phyloP scores from a whole-genome alignment of 192 early-diverging fungal species.

The Helicostylum pulchrum region DNA sequence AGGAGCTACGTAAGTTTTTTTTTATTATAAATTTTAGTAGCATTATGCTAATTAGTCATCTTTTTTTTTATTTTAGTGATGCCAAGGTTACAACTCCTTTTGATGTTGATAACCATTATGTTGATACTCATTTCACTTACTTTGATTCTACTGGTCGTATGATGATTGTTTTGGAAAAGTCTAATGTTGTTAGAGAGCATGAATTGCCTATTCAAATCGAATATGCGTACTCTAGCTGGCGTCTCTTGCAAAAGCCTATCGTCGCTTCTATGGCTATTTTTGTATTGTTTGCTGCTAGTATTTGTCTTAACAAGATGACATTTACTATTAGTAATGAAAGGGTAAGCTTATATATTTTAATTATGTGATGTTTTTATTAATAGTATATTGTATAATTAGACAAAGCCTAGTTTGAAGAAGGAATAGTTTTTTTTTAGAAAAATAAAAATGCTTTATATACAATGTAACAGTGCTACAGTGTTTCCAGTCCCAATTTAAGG shows the following conservation, averaged over 20 bases:
- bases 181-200: conserved; percentile 75
- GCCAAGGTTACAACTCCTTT: conserved; percentile 64
- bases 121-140: conserved; percentile 67
- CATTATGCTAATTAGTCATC: not conserved
- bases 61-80: conserved; percentile 55
- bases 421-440: not conserved
- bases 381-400: not conserved
- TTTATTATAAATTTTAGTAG: not conserved
- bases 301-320: conserved; percentile 51
- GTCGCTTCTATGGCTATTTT: conserved; percentile 50
- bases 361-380: conserved; percentile 12
- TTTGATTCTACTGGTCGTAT: conserved; percentile 92
- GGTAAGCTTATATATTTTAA: conserved; percentile 27
- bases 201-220: conserved; percentile 37
- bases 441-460: conserved; percentile 12
- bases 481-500: too few relatives aligned
- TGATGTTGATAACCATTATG: conserved; percentile 48
- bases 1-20: conserved; percentile 67
- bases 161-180: conserved; percentile 63
- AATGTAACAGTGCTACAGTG: too few relatives aligned
- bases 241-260: conserved; percentile 63
- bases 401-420: conserved; percentile 1
- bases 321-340: conserved; percentile 48
- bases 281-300: conserved; percentile 53
- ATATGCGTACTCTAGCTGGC: conserved; percentile 45